Evolutionary conservation across 2,329 filamentous ascomycete genomes (phyloP).

Genomic region (Cladophialophora carrionii): DNA sequence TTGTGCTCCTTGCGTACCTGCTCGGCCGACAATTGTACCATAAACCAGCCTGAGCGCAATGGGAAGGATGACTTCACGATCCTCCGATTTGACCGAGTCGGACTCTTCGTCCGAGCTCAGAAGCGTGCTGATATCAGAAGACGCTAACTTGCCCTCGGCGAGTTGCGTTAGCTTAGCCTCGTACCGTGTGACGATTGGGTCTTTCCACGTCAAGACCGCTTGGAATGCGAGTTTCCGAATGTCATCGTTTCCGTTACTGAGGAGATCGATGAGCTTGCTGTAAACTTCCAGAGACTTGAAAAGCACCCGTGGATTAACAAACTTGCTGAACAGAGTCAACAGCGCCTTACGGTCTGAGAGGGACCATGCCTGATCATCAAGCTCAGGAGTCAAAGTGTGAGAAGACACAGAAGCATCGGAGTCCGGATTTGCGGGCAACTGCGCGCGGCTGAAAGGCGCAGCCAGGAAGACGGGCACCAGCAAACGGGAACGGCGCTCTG

Average conservation of each 20-base stretch:
- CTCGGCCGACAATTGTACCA: conserved; percentile 82
- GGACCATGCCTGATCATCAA: conserved; percentile 46
- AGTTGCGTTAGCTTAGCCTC: conserved; percentile 84
- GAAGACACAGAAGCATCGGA: conserved; percentile 34
- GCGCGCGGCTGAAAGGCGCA: conserved; percentile 56
- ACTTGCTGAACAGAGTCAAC: conserved; percentile 78
- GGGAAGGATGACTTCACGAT: conserved; percentile 76
- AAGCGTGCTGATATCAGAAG: conserved; percentile 89
- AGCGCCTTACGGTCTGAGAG: conserved; percentile 77
- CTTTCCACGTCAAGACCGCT: conserved; percentile 87
- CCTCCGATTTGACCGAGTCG: conserved; percentile 71
- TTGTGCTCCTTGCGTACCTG: conserved; percentile 76
- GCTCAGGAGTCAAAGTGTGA: conserved; percentile 37
- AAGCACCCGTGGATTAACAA: conserved; percentile 81
- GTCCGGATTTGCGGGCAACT: conserved; percentile 20
- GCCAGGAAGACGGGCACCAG: conserved; percentile 83
- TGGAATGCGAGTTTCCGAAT: conserved; percentile 84
- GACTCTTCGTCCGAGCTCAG: conserved; percentile 70
- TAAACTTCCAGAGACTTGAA: conserved; percentile 79
- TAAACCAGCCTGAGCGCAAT: conserved; percentile 86
- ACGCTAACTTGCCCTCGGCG: conserved; percentile 87
- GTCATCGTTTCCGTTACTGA: conserved; percentile 87
- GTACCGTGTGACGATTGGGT: conserved; percentile 72
- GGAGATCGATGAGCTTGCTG: conserved; percentile 70
- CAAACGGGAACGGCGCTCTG: conserved; percentile 81